Percentiles rank a stretch among this genome's conserved stretches.
phyloP scores from a whole-genome alignment of 2,329 filamentous ascomycete species.

The Pseudocercospora crystallina region DNA sequence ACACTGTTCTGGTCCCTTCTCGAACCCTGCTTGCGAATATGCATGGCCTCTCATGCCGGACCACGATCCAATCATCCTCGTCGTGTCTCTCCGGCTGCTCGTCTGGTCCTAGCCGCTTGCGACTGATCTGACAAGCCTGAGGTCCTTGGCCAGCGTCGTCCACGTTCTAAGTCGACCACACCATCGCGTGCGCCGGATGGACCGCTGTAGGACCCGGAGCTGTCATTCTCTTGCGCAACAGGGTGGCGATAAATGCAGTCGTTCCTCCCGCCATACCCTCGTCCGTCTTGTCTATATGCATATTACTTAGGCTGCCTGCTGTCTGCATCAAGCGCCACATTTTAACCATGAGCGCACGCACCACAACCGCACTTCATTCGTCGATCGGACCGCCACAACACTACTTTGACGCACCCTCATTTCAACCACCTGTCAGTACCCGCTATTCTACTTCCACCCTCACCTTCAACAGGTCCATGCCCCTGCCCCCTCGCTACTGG shows the following conservation, averaged over 20 bases:
- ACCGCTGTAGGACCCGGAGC: too few relatives aligned
- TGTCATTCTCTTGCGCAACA: too few relatives aligned
- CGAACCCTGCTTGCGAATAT: too few relatives aligned
- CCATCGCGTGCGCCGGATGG: too few relatives aligned
- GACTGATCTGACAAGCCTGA: too few relatives aligned
- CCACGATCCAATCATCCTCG: neutral
- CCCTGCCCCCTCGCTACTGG: conserved; percentile 5
- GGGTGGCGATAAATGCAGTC: too few relatives aligned
- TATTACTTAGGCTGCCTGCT: conserved; percentile 3
- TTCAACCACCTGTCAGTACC: neutral
- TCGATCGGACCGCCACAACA: conserved; percentile 3
- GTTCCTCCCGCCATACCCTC: too few relatives aligned
- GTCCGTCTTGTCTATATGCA: conserved; percentile 1
- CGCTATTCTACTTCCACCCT: conserved; percentile 1
- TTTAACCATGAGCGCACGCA: conserved; percentile 1
- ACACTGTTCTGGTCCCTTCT: too few relatives aligned
- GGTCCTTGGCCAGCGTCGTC: too few relatives aligned
- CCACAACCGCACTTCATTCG: neutral
- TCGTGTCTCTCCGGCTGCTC: too few relatives aligned
- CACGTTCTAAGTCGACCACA: too few relatives aligned
- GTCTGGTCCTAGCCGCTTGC: too few relatives aligned
- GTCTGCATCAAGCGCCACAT: conserved; percentile 3
- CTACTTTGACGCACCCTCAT: conserved; percentile 3
- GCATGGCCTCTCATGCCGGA: neutral
- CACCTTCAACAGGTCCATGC: conserved; percentile 1